Base-by-base conservation (phyloP, 2,329 filamentous ascomycete genomes). In the Calycina herbarum region DNA sequence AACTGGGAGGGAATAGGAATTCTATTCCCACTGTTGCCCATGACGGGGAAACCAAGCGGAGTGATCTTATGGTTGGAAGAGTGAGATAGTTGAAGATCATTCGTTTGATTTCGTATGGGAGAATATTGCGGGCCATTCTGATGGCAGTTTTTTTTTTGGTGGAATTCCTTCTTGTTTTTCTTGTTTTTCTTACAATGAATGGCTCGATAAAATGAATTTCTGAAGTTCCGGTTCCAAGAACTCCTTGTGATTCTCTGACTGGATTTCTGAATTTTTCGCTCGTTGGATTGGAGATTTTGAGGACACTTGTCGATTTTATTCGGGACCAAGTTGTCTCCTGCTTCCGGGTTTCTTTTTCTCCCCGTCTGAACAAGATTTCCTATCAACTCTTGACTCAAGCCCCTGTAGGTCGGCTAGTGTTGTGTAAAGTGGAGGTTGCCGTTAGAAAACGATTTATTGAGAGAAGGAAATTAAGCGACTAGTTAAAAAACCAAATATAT, bases 91-190 rank as follows among this genome's bases (percentile, higher is more conserved):
- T 60, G 48, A 51, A 70, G 5, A 70, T 66, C 15, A 70, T 59
- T 59, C 67, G 57, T 24, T 66, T 68, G 61, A 70, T 60, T 45
- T 70, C 68, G 56, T 66, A 65, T 13, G 68, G 68, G 24, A 69
- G 57, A 10, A 20, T 54, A 33, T 54, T 40, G 29, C 13, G 24
- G 59, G 65, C 45, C 67, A 67, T 69, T 35, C 33, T 58, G 29
- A 58, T 6, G 27, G 29, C 5, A 5, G 27, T 35, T 33, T 58
- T 8, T 58, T 8, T 24, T 24, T 29, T n/a, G n/a, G 3, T 24
- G 20, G 1, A 13, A 2, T 8, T 24, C n/a, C n/a, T 20, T 38
- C 35, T 11, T 38, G 38, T 24, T 51, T 24, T 51, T 27, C 45
- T 51, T 24, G 48, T 51, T 3, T 48, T 48, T 24, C n/a, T 27